These are phyloP conservation scores for Heimioporus retisporus DNA, from an alignment of 1,284 basidiomycete species.

Conservation along the genomic window DNA sequence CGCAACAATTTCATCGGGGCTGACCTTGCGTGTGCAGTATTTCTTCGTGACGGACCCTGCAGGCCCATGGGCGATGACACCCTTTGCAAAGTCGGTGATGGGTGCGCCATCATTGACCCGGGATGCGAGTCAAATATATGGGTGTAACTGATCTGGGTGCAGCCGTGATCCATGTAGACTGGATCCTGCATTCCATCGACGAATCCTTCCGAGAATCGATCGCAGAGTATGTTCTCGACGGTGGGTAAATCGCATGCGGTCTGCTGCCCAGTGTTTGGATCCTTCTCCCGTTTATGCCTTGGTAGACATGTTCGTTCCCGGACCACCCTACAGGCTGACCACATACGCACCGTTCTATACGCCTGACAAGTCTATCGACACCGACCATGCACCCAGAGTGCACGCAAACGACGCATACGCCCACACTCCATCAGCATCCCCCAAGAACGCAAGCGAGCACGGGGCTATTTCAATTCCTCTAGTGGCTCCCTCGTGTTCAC, in stretches of 20 bases:
- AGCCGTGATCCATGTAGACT: slow-evolving; percentile 57
- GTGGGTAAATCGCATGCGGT: slow-evolving; percentile 36
- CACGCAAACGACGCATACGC: slow-evolving; percentile 24
- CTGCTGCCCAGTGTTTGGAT: slow-evolving; percentile 10
- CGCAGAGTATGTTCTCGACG: slow-evolving; percentile 57
- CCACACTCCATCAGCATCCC: slow-evolving; percentile 33
- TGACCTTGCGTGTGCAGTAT: slow-evolving; percentile 29
- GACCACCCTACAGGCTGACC: slow-evolving; percentile 31
- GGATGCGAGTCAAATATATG: slow-evolving; percentile 17
- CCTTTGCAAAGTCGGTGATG: slow-evolving; percentile 40
- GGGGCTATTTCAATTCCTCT: slow-evolving; percentile 40
- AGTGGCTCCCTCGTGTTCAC: slow-evolving; percentile 38
- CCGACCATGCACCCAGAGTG: slow-evolving; percentile 4
- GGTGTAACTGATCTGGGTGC: not conserved
- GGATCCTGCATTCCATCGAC: slow-evolving; percentile 56
- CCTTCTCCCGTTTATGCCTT: not conserved
- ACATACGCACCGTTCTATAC: slow-evolving; percentile 17
- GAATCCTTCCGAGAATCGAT: slow-evolving; percentile 55
- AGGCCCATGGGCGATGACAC: slow-evolving; percentile 38
- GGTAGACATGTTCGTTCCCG: slow-evolving; percentile 31
- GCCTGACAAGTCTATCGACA: too few relatives aligned
- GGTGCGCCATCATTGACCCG: slow-evolving; percentile 28
- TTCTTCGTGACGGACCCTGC: slow-evolving; percentile 40
- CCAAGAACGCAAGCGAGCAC: slow-evolving; percentile 41
- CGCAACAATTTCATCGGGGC: slow-evolving; percentile 27